Percentiles rank a stretch among this genome's conserved stretches.
Conservation (phyloP, 192 early-diverging fungal genomes). For the Umbelopsis vinacea region DNA sequence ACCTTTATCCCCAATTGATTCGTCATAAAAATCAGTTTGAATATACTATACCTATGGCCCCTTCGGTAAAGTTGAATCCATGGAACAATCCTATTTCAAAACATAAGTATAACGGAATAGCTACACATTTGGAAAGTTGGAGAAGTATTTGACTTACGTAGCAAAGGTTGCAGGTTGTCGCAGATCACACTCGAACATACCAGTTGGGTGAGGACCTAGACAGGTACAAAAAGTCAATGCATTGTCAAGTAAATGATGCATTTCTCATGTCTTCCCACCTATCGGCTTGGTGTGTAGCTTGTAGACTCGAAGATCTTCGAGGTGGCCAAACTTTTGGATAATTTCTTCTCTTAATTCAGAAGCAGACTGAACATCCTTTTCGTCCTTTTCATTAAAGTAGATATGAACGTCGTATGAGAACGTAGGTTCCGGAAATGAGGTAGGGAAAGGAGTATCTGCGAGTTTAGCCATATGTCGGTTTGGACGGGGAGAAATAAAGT, state of each 20-base stretch:
- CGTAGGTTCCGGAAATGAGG: conserved; percentile 24
- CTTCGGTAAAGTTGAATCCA: conserved; percentile 18
- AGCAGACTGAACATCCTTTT: conserved; percentile 4
- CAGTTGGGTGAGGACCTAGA: conserved; percentile 26
- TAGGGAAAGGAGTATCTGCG: conserved; percentile 11
- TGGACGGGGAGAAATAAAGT: not conserved
- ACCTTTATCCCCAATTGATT: not conserved
- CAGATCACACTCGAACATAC: conserved; percentile 33
- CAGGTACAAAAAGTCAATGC: not conserved
- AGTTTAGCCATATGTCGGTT: not conserved
- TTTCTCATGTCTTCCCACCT: not conserved
- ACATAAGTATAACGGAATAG: not conserved
- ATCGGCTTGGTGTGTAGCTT: not conserved
- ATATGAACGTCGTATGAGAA: conserved; percentile 28
- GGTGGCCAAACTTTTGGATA: conserved; percentile 25
- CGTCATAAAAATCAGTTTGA: too few species aligned
- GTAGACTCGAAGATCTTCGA: conserved; percentile 25
- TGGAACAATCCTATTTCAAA: not conserved
- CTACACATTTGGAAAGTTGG: too few species aligned
- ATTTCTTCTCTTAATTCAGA: conserved; percentile 21
- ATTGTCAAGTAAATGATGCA: not conserved
- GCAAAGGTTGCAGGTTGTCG: conserved; percentile 14
- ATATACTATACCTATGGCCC: not conserved
- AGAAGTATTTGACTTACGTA: not conserved
- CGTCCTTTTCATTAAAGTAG: conserved; percentile 23